Percentiles rank a stretch among this genome's conserved stretches.
Conservation (phyloP, 352 stramenopile species). For the Phytophthora foliorum region DNA sequence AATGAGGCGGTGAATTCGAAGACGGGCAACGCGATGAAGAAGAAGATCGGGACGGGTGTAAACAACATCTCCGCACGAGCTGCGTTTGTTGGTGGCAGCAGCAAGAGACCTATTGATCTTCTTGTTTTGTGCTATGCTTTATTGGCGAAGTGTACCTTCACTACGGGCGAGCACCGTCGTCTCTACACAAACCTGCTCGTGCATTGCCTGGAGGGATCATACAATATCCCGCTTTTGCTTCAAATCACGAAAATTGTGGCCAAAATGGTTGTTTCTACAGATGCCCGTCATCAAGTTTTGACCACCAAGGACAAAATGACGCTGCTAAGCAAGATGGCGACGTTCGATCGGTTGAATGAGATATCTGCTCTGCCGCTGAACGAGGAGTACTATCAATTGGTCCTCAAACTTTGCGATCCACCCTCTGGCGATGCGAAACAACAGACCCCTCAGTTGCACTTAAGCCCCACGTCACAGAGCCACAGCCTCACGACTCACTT, state of each 20-base stretch:
- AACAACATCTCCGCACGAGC: slow-evolving; percentile 34
- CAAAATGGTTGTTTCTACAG: slow-evolving; percentile 63
- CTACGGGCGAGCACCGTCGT: slow-evolving; percentile 72
- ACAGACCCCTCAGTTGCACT: slow-evolving; percentile 64
- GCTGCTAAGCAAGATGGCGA: slow-evolving; percentile 87
- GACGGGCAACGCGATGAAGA: slow-evolving; percentile 48
- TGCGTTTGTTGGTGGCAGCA: slow-evolving; percentile 29
- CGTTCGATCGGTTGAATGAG: slow-evolving; percentile 88
- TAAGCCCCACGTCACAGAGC: slow-evolving; percentile 67
- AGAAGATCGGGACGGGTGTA: slow-evolving; percentile 40
- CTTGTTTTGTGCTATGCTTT: slow-evolving; percentile 85
- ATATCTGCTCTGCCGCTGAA: slow-evolving; percentile 85
- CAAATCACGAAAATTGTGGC: slow-evolving; percentile 87
- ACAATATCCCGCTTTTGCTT: slow-evolving; percentile 85
- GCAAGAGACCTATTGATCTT: slow-evolving; percentile 81
- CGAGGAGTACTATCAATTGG: slow-evolving; percentile 82
- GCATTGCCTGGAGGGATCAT: slow-evolving; percentile 88
- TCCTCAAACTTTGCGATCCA: slow-evolving; percentile 81
- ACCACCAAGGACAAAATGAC: slow-evolving; percentile 91
- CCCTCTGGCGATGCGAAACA: slow-evolving; percentile 64
- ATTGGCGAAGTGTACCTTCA: slow-evolving; percentile 85
- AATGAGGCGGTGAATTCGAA: slow-evolving; percentile 37
- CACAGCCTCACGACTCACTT: slow-evolving; percentile 83
- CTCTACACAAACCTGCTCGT: slow-evolving; percentile 88
- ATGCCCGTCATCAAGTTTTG: slow-evolving; percentile 69